These are phyloP conservation scores for Phalaenopsis equestris DNA, from an alignment of 106 monocot species.

Conservation along the genomic window DNA sequence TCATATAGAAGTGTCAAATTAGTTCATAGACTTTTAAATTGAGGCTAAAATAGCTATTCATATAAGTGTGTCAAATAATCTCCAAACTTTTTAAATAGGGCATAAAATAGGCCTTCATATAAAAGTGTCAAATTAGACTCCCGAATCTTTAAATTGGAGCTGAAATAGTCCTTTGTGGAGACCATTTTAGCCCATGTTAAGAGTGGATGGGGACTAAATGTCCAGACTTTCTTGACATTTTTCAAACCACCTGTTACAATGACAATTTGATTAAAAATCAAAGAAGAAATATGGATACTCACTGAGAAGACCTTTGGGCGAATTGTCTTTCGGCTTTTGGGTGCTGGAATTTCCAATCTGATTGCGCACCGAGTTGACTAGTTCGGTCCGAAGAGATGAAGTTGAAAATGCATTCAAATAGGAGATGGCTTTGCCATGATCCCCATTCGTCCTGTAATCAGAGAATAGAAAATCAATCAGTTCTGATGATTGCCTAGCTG, in stretches of 20 bases:
- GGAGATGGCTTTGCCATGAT: constrained; percentile 51
- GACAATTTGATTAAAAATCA: not conserved
- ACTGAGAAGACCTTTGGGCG: constrained; percentile 83
- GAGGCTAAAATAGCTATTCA: too few relatives aligned
- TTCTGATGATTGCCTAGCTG: not conserved
- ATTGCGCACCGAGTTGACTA: constrained; percentile 44
- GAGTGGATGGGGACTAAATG: too few relatives aligned
- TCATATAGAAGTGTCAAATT: too few relatives aligned
- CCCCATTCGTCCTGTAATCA: constrained; percentile 46
- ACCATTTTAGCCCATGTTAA: too few relatives aligned
- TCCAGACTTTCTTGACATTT: too few relatives aligned
- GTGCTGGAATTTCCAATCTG: constrained; percentile 23
- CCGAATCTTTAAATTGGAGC: too few relatives aligned
- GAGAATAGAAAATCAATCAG: constrained; percentile 4
- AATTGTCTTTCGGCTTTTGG: constrained; percentile 33
- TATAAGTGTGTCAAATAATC: too few relatives aligned
- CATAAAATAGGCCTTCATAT: too few relatives aligned
- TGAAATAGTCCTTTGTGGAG: too few relatives aligned
- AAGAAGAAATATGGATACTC: constrained; percentile 10
- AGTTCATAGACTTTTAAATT: too few relatives aligned
- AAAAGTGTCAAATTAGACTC: too few relatives aligned
- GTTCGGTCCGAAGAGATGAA: constrained; percentile 37
- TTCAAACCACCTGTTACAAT: not conserved
- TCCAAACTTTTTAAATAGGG: too few relatives aligned
- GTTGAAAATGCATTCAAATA: constrained; percentile 67